These are phyloP conservation scores for Oxytropis ochrocephala DNA, from an alignment of 306 rosid species.

Conservation along the genomic window DNA sequence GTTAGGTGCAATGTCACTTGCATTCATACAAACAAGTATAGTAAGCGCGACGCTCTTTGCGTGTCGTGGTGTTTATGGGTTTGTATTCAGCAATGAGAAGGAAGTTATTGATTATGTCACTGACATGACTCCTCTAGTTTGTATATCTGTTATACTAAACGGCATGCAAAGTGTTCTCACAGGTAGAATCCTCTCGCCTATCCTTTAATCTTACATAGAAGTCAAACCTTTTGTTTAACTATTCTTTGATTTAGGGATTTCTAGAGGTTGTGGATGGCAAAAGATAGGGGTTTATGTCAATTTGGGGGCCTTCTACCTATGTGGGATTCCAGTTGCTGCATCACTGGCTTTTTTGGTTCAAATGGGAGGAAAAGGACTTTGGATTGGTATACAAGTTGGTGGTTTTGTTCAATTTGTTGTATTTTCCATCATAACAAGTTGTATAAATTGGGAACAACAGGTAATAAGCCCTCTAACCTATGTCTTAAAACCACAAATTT, in stretches of 20 bases:
- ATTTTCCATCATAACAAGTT: slow-evolving; percentile 33
- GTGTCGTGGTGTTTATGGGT: slow-evolving; percentile 43
- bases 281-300: slow-evolving; percentile 57
- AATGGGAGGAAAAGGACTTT: slow-evolving; percentile 48
- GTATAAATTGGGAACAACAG: slow-evolving; percentile 56
- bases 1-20: slow-evolving; percentile 31
- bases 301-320: slow-evolving; percentile 56
- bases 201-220: no score
- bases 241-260: no score
- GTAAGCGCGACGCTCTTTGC: slow-evolving; percentile 34
- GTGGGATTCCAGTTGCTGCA: slow-evolving; percentile 63
- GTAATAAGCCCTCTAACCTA: slow-evolving; percentile 22
- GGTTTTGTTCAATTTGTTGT: slow-evolving; percentile 33
- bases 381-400: slow-evolving; percentile 61
- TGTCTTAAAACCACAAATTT: background rate
- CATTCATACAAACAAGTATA: slow-evolving; percentile 26
- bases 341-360: slow-evolving; percentile 38
- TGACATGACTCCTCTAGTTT: slow-evolving; percentile 52
- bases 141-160: slow-evolving; percentile 45
- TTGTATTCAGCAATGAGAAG: slow-evolving; percentile 45
- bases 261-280: slow-evolving; percentile 84
- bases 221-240: no score
- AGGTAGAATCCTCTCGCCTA: slow-evolving; percentile 35
- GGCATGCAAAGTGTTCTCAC: slow-evolving; percentile 47
- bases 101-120: slow-evolving; percentile 60